Evolutionary conservation across 2,329 filamentous ascomycete species (phyloP).

Genomic region (Sporothrix globosa): DNA sequence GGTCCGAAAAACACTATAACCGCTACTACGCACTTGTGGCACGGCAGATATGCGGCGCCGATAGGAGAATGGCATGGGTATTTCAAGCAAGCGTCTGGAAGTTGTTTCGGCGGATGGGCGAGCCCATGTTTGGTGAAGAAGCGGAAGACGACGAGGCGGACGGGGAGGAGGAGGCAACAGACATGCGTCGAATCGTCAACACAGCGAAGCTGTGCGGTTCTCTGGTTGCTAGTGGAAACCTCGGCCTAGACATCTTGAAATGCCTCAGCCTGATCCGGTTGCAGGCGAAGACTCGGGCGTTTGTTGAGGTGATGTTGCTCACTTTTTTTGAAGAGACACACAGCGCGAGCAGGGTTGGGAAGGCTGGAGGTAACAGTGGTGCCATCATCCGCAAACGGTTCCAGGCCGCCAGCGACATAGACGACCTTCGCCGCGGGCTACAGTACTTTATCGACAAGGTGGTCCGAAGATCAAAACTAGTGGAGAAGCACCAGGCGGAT

Average conservation of each 20-base stretch:
- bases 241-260: slow-evolving; percentile 59
- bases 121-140: slow-evolving; percentile 69
- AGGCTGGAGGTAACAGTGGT: slow-evolving; percentile 34
- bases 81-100: slow-evolving; percentile 89
- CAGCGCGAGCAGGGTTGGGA: slow-evolving; percentile 46
- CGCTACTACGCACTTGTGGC: slow-evolving; percentile 91
- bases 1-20: slow-evolving; percentile 83
- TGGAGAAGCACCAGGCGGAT: slow-evolving; percentile 53
- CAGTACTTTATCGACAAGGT: slow-evolving; percentile 80
- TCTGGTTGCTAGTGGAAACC: slow-evolving; percentile 52
- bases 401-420: slow-evolving; percentile 62
- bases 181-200: slow-evolving; percentile 56
- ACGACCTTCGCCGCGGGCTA: slow-evolving; percentile 71
- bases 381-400: slow-evolving; percentile 65
- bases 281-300: slow-evolving; percentile 73
- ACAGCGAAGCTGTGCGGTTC: slow-evolving; percentile 59
- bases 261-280: slow-evolving; percentile 78
- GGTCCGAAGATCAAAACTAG: slow-evolving; percentile 66
- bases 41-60: slow-evolving; percentile 68
- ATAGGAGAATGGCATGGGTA: slow-evolving; percentile 75
- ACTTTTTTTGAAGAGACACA: slow-evolving; percentile 71
- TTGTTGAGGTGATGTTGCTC: slow-evolving; percentile 80
- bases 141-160: slow-evolving; percentile 59
- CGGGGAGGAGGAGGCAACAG: slow-evolving; percentile 50
- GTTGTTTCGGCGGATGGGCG: slow-evolving; percentile 82